phyloP scores from a whole-genome alignment of 495 filamentous ascomycete species.

The Aspergillus heteromorphus region DNA sequence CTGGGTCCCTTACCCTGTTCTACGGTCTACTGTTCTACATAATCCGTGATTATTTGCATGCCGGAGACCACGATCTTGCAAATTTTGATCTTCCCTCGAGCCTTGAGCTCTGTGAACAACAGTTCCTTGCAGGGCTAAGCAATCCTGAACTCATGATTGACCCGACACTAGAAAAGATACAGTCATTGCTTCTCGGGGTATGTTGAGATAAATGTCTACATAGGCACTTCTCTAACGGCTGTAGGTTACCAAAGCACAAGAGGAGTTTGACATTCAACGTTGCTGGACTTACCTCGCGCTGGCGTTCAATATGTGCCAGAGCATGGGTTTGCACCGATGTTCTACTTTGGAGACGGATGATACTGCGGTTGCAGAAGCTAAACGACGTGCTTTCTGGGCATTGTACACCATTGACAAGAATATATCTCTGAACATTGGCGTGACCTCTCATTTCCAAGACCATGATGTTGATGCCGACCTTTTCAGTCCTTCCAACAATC shows the following conservation, averaged over 20 bases:
- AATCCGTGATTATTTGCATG: conserved; percentile 23
- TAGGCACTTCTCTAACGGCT: not conserved
- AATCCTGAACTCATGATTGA: conserved; percentile 18
- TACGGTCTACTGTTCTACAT: conserved; percentile 22
- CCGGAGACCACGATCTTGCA: conserved; percentile 14
- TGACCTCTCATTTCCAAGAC: conserved; percentile 25
- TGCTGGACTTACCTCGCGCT: conserved; percentile 24
- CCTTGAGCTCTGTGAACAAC: conserved; percentile 14
- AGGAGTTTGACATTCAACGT: conserved; percentile 23
- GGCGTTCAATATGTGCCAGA: conserved; percentile 28
- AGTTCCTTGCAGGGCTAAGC: conserved; percentile 13
- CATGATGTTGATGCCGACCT: conserved; percentile 22
- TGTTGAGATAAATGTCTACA: not conserved
- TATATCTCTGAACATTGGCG: conserved; percentile 21
- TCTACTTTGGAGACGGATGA: conserved; percentile 12
- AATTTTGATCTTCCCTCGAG: conserved; percentile 11
- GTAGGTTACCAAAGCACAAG: conserved; percentile 22
- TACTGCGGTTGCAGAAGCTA: conserved; percentile 11
- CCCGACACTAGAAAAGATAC: conserved; percentile 22
- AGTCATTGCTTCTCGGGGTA: conserved; percentile 23
- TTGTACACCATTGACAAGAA: conserved; percentile 26
- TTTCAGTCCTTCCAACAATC: conserved; percentile 14
- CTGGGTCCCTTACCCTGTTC: conserved; percentile 14
- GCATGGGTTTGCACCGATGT: conserved; percentile 17
- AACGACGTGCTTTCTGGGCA: conserved; percentile 23